Evolutionary conservation across 306 rosid genomes (phyloP), one percentile per base, ranked within the genome.

Genomic region (Citrullus mucosospermus): DNA sequence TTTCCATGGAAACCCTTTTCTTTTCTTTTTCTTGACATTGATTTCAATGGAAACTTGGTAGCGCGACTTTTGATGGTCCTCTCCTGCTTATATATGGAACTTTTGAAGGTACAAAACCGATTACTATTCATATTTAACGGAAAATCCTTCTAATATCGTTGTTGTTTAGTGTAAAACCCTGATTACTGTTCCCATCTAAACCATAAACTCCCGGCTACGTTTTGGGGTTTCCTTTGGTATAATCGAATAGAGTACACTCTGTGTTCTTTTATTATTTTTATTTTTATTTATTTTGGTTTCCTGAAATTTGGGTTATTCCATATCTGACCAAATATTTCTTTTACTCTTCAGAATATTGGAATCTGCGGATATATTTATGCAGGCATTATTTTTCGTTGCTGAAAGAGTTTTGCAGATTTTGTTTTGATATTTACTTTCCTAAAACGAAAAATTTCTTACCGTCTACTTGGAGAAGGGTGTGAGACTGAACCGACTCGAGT

Each of bases 101-200:
- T 75, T 72, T 56, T 56, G n/a, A 75, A 8, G 79, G 79, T 76
- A 56, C 79, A 76, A 16, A 53, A 55, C 67, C 12, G 9, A 39
- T 57, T 58, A 76, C 79, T 76, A 4, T 76, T 57, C 68, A 76
- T 34, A 76, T 58, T 76, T 76, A 76, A 55, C 79, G n/a, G 79
- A 36, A 55, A 76, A 32, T 38, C 54, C 25, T 56, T 56, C 53
- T 1, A 54, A 34, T n/a, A 10, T 56, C 48, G 28, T 56, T 2
- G 38, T 22, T 36, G 51, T 58, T 56, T 76, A 57, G 20, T 18
- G n/a, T 4, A 58, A 57, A 76, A 76, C 50, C 54, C 66, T 39
- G 79, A 36, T 57, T 76, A 55, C 68, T 76, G 66, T 56, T 56
- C 54, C 77, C 59, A 14, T 8, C 22, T 50, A 48, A 50, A 28